Base-by-base conservation (phyloP, 306 rosid genomes). In the Lagenaria siceraria region DNA sequence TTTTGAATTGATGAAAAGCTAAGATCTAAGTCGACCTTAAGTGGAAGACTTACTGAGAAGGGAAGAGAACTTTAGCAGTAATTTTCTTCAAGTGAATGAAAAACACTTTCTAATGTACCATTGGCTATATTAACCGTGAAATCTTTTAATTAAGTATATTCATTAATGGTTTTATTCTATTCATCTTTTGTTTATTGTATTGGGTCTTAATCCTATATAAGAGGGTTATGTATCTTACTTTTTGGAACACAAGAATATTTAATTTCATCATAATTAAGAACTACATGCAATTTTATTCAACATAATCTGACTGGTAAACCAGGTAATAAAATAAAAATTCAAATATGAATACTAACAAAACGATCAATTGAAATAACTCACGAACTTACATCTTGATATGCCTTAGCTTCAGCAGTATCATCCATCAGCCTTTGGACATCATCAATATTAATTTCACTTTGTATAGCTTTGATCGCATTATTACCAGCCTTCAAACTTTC, bases 371-470 rank as follows among this genome's bases (percentile, higher is more conserved):
- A 36, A 65, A 51, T 70, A 54, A 78, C 6, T 22, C 31, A 78
- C 49, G 79, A 84, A 66, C 97, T 91, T 80, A 93, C 98, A 85
- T 94, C 98, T 90, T 92, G 98, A 83, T 94, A 94, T 81, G 96
- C 97, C 83, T 88, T 94, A 63, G 98, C 98, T 85, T 94, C 97
- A 51, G 88, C 93, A 7, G 96, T 86, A 75, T 94, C 97, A 79
- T 94, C 98, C 95, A 94, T 82, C 72, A 94, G 90, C 81, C 90
- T 94, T 77, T 92, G 98, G 52, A 94, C 97, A 85, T 94, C 98
- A 1, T 92, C 98, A n/a, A 90, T 78, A 86, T 92, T 94, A 79
- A 94, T 87, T 88, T 94, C 98, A 83, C 95, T 88, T 77, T 94
- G 98, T 64, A 94, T 83, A 65, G 98, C 96, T 82, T 92, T 88